Base-by-base conservation (phyloP, 768 basidiomycete species). In the Psilocybe cyanescens region DNA sequence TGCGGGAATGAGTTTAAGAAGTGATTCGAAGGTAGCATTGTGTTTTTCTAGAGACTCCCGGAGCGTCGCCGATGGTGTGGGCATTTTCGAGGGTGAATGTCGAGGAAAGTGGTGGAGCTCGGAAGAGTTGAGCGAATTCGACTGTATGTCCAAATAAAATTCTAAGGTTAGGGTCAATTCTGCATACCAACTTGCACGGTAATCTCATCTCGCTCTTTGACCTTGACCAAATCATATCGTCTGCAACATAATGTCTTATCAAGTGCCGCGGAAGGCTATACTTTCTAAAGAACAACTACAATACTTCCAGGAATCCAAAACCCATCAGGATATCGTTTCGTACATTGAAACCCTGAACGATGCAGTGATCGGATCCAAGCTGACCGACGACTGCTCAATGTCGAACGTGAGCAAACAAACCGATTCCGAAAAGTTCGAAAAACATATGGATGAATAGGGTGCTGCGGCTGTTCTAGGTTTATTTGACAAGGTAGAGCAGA, bases 1-100 rank as follows among this genome's bases (percentile, higher is more conserved):
- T 4, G 95, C 83, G 0, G 97, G 97, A 58, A 98, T 97, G 49
- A 97, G 84, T 44, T 82, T 86, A 1, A 97, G 79, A 4, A 98
- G 79, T 0, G 86, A 79, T 69, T 95, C 94, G 67, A 99, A 98
- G 0, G 88, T 86, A 29, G 84, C 85, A 71, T 98, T 97, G 76
- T 97, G 95, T 45, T 79, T 78, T 74, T 95, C 91, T 52, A 99
- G 76, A 3, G 91, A 92, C 8, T 78, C 72, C 48, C 81, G 80
- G 16, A 93, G 80, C 0, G 70, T 75, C 16, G 78, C 71, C 19
- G 74, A 70, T 16, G 85, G 63, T 14, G 87, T 89, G 31, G 81
- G 71, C 85, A 86, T 87, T 35, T 65, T 62, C 29, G 46, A 51
- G 63, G 55, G 37, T 41, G 48, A 44, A 50, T 50, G 50, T 47